These are phyloP conservation scores for Epicoccum nigrum DNA, from an alignment of 2,329 filamentous ascomycete species.

Conservation along the genomic window DNA sequence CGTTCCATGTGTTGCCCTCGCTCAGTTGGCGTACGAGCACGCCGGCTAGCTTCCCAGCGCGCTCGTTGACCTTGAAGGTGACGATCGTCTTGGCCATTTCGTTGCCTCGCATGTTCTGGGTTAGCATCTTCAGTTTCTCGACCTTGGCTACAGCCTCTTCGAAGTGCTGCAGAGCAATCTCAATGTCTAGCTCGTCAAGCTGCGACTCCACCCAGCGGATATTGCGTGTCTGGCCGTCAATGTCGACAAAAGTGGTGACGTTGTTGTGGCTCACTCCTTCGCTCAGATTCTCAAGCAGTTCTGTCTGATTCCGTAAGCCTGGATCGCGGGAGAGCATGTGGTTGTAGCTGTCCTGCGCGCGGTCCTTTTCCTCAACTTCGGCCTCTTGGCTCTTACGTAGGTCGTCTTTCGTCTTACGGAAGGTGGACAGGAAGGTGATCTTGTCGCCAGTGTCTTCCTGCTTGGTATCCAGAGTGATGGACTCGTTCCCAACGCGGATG, in stretches of 20 bases:
- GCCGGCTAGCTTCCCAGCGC: conserved; percentile 76
- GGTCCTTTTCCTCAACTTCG: conserved; percentile 86
- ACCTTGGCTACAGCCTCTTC: conserved; percentile 83
- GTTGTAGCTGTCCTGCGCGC: conserved; percentile 82
- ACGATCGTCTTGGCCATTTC: conserved; percentile 89
- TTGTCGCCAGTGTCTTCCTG: conserved; percentile 82
- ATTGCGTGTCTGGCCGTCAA: conserved; percentile 95
- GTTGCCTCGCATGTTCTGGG: conserved; percentile 82
- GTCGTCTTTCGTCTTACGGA: conserved; percentile 91
- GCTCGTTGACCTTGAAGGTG: conserved; percentile 85
- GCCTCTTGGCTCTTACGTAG: conserved; percentile 83
- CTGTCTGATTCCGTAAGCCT: conserved; percentile 76
- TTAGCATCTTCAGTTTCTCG: conserved; percentile 82
- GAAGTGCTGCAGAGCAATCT: conserved; percentile 88
- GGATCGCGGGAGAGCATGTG: conserved; percentile 83
- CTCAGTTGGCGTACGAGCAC: conserved; percentile 79
- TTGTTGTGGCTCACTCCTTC: conserved; percentile 71
- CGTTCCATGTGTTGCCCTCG: conserved; percentile 76
- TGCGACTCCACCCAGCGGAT: conserved; percentile 94
- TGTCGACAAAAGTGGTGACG: conserved; percentile 81
- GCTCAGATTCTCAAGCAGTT: conserved; percentile 78
- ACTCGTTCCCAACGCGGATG: conserved; percentile 85
- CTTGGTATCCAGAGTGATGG: conserved; percentile 92
- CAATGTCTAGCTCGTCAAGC: conserved; percentile 94
- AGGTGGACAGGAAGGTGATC: conserved; percentile 79